phyloP scores from a whole-genome alignment of 2,329 filamentous ascomycete genomes.

The Sphaerulina musiva region DNA sequence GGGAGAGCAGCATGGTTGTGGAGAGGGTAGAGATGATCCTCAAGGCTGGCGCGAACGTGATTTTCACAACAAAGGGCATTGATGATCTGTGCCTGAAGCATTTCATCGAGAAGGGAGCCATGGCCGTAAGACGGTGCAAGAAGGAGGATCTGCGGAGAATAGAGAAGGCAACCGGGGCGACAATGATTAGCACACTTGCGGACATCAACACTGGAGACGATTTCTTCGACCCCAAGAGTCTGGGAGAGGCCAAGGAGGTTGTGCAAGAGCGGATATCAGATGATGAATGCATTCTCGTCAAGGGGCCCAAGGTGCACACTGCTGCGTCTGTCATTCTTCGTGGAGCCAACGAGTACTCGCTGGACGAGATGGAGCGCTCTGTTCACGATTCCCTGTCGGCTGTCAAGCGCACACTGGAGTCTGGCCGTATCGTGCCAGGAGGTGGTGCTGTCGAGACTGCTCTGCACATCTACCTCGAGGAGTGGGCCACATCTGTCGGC shows the following conservation, averaged over 20 bases:
- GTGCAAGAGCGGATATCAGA: constrained; percentile 98
- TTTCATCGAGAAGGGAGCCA: constrained; percentile 89
- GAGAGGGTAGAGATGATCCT: constrained; percentile 96
- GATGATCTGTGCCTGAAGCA: constrained; percentile 92
- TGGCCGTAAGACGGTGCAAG: constrained; percentile 94
- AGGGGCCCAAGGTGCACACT: constrained; percentile 88
- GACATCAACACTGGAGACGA: constrained; percentile 90
- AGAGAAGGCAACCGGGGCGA: constrained; percentile 91
- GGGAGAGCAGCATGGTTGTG: constrained; percentile 86
- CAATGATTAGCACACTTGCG: constrained; percentile 83
- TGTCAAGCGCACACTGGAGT: constrained; percentile 94
- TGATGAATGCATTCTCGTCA: constrained; percentile 95
- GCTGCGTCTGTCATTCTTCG: constrained; percentile 94
- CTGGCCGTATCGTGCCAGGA: constrained; percentile 91
- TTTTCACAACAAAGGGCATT: constrained; percentile 96
- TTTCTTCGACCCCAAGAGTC: constrained; percentile 82
- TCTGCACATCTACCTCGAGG: constrained; percentile 96
- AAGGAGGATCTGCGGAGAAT: constrained; percentile 97
- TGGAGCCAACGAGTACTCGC: constrained; percentile 88
- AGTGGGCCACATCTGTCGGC: constrained; percentile 92
- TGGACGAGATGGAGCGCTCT: constrained; percentile 99
- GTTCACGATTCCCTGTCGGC: constrained; percentile 95
- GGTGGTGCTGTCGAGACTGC: constrained; percentile 98
- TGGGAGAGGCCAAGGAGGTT: constrained; percentile 91
- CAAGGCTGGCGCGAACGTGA: constrained; percentile 91